phyloP scores from a whole-genome alignment of 2,329 filamentous ascomycete genomes.

The Plectosphaerella cucumerina region DNA sequence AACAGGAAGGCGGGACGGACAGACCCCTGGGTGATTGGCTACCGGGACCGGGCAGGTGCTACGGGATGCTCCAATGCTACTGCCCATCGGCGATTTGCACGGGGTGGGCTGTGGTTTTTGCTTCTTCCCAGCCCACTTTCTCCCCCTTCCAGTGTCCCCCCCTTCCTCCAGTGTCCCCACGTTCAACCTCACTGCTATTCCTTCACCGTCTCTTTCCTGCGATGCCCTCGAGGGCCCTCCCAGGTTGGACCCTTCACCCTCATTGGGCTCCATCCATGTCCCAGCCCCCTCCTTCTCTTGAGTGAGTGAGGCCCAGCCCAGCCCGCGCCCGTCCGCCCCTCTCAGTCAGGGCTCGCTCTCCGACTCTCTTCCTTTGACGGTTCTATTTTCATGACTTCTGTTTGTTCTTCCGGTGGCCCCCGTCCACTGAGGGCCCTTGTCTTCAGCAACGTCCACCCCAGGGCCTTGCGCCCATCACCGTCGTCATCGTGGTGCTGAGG shows the following conservation, averaged over 20 bases:
- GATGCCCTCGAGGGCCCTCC: neutral
- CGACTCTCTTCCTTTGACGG: neutral
- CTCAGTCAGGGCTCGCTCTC: too few species aligned
- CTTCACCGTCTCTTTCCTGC: slow-evolving; percentile 4
- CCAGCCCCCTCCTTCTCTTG: neutral
- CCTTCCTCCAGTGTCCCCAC: too few species aligned
- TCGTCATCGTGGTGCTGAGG: neutral
- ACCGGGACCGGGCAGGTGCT: too few species aligned
- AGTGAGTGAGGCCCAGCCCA: neutral
- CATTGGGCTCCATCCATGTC: neutral
- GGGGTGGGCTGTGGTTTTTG: neutral
- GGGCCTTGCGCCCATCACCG: neutral
- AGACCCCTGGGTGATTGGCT: neutral
- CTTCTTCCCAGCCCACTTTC: neutral
- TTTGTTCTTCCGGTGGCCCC: neutral
- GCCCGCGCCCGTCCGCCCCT: neutral
- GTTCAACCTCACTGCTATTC: neutral
- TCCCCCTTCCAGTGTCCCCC: neutral
- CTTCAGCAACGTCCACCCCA: neutral
- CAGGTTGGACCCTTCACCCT: slow-evolving; percentile 1
- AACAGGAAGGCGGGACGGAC: neutral
- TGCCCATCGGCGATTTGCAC: neutral
- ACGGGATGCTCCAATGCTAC: neutral
- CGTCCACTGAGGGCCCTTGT: neutral
- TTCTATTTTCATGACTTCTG: neutral